phyloP scores from a whole-genome alignment of 2,329 filamentous ascomycete genomes.

The Fusarium sarcochroum region DNA sequence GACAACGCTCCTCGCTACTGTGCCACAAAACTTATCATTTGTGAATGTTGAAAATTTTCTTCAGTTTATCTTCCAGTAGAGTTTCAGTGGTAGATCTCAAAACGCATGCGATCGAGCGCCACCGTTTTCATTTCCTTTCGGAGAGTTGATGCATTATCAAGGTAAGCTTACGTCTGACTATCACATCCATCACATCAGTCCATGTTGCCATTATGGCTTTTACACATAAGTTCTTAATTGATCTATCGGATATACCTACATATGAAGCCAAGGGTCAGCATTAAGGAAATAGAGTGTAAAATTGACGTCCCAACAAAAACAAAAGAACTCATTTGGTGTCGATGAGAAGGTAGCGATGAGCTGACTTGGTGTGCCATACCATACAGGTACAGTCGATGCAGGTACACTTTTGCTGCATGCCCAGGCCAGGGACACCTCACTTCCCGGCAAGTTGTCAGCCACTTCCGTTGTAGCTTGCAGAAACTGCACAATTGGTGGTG shows the following conservation, averaged over 20 bases:
- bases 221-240: slow-evolving; percentile 4
- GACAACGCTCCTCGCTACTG: not conserved
- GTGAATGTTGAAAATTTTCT: slow-evolving; percentile 3
- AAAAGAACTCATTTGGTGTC: slow-evolving; percentile 6
- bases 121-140: slow-evolving; percentile 10
- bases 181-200: slow-evolving; percentile 27
- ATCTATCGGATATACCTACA: slow-evolving; percentile 17
- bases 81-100: slow-evolving; percentile 27
- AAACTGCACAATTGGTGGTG: slow-evolving; percentile 24
- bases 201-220: slow-evolving; percentile 18
- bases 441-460: slow-evolving; percentile 21
- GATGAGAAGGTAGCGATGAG: not conserved
- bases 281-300: slow-evolving; percentile 3
- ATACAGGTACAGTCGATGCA: slow-evolving; percentile 17
- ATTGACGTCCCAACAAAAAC: slow-evolving; percentile 4
- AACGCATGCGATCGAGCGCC: slow-evolving; percentile 18
- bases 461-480: slow-evolving; percentile 24
- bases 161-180: slow-evolving; percentile 20
- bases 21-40: slow-evolving; percentile 3
- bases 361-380: slow-evolving; percentile 18
- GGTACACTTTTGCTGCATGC: slow-evolving; percentile 21
- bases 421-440: not conserved
- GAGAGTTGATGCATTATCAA: slow-evolving; percentile 9
- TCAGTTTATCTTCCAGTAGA: not conserved
- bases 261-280: slow-evolving; percentile 2